A percentile compares a stretch with the other conserved stretches of the same genome.
Evolutionary conservation across 805 yeast genomes (phyloP).

Genomic region (Kazachstania kunashirensis): DNA sequence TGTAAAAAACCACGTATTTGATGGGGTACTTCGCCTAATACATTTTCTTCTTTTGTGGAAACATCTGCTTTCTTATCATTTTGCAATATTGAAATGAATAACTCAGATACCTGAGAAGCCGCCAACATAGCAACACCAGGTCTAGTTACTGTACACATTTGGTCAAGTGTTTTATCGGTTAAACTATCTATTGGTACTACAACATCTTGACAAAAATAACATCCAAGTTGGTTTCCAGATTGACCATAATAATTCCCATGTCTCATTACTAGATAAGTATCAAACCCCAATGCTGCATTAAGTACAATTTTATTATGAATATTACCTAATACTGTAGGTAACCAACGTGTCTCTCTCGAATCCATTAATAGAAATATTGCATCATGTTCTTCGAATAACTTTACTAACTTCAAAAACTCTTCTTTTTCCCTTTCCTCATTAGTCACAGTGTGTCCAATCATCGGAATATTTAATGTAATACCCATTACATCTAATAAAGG

Average conservation of each 20-base stretch:
- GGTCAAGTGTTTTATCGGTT: constrained; percentile 84
- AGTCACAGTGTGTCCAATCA: constrained; percentile 86
- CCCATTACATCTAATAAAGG: constrained; percentile 71
- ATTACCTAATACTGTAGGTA: constrained; percentile 79
- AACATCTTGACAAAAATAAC: constrained; percentile 93
- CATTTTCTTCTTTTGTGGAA: constrained; percentile 21
- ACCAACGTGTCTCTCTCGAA: constrained; percentile 93
- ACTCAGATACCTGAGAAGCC: constrained; percentile 75
- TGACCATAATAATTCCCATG: constrained; percentile 51
- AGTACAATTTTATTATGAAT: constrained; percentile 63
- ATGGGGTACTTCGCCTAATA: constrained; percentile 73
- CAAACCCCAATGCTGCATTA: constrained; percentile 93
- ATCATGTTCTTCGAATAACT: constrained; percentile 60
- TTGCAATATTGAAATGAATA: constrained; percentile 66
- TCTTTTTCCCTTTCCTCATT: constrained; percentile 40
- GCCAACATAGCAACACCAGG: constrained; percentile 94
- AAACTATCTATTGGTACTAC: constrained; percentile 87
- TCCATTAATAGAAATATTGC: constrained; percentile 77
- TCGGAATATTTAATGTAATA: constrained; percentile 66
- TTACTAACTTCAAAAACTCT: constrained; percentile 44
- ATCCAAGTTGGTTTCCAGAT: constrained; percentile 51
- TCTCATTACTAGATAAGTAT: constrained; percentile 85
- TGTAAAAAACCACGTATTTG: constrained; percentile 83
- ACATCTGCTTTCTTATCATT: constrained; percentile 38
- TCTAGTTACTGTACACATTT: constrained; percentile 97